Evolutionary conservation across 2,329 filamentous ascomycete genomes (phyloP).

Genomic region (Orbilia blumenaviensis): DNA sequence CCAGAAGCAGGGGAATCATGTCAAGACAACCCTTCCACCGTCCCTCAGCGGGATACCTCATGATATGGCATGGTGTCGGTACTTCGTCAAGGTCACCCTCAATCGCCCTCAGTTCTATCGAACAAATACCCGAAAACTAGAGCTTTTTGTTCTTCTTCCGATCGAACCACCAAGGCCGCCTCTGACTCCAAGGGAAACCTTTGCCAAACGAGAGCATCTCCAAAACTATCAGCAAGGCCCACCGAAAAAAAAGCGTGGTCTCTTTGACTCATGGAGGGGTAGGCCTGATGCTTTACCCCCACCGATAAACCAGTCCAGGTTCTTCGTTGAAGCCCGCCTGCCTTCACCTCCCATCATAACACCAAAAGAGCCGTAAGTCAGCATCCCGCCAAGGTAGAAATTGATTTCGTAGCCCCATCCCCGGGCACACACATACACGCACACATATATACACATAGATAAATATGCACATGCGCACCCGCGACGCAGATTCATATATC

Average conservation of each 20-base stretch:
- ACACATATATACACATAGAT: too few species aligned
- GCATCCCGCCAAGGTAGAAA: too few species aligned
- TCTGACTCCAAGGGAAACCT: conserved; percentile 77
- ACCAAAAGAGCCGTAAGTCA: conserved; percentile 74
- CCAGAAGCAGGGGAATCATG: conserved; percentile 67
- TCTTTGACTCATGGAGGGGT: conserved; percentile 67
- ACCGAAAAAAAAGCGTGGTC: conserved; percentile 67
- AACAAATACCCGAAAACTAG: conserved; percentile 55
- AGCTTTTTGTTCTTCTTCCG: conserved; percentile 73
- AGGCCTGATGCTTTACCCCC: conserved; percentile 53
- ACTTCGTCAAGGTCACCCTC: conserved; percentile 95
- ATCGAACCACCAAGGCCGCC: conserved; percentile 84
- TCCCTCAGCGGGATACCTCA: conserved; percentile 86
- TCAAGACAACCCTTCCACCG: conserved; percentile 86
- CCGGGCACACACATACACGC: too few species aligned
- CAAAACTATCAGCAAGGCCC: conserved; percentile 63
- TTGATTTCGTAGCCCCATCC: too few species aligned
- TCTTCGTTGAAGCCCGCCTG: conserved; percentile 82
- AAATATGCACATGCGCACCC: too few species aligned
- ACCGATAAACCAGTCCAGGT: conserved; percentile 59
- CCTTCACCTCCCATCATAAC: conserved; percentile 89
- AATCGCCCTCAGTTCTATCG: conserved; percentile 63
- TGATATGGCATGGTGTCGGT: conserved; percentile 78
- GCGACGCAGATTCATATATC: conserved; percentile 61
- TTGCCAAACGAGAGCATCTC: conserved; percentile 76